Percentiles rank a stretch among this genome's conserved stretches.
phyloP scores from a whole-genome alignment of 1,139 yeast genomes.

The Pichia norvegensis region DNA sequence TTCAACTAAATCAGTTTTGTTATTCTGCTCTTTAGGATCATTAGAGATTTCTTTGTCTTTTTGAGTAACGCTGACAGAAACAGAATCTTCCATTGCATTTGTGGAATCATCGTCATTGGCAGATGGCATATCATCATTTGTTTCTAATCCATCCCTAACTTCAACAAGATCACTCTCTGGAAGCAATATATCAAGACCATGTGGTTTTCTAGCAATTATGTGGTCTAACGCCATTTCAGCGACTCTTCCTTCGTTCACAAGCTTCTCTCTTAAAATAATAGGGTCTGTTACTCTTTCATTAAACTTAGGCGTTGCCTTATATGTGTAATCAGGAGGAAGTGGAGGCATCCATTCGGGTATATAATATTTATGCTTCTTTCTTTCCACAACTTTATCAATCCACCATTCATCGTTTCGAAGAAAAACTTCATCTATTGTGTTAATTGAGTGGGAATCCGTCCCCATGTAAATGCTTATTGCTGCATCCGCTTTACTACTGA shows the following conservation, averaged over 20 bases:
- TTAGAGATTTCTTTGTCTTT: neutral
- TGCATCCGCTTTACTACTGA: neutral
- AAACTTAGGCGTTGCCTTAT: constrained; percentile 64
- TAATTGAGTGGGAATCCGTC: constrained; percentile 13
- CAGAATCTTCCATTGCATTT: neutral
- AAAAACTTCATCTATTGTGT: constrained; percentile 35
- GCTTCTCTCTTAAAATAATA: constrained; percentile 54
- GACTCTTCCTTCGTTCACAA: constrained; percentile 71
- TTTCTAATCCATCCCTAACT: no score
- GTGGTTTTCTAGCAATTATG: constrained; percentile 31
- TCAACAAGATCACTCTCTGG: constrained; percentile 13
- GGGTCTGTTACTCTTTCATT: constrained; percentile 63
- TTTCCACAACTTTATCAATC: constrained; percentile 12
- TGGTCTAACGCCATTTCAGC: constrained; percentile 72
- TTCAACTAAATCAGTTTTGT: constrained; percentile 43
- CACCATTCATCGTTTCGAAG: constrained; percentile 37
- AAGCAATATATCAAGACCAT: constrained; percentile 1
- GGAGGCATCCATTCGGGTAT: constrained; percentile 76
- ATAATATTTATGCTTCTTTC: constrained; percentile 36
- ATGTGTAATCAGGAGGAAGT: constrained; percentile 90
- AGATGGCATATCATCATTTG: neutral
- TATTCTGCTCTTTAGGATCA: neutral
- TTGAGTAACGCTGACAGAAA: neutral
- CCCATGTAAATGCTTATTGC: constrained; percentile 17
- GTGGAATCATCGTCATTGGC: neutral